phyloP scores from a whole-genome alignment of 129 eudicot species.

The Chrysanthemum lavandulifolium region DNA sequence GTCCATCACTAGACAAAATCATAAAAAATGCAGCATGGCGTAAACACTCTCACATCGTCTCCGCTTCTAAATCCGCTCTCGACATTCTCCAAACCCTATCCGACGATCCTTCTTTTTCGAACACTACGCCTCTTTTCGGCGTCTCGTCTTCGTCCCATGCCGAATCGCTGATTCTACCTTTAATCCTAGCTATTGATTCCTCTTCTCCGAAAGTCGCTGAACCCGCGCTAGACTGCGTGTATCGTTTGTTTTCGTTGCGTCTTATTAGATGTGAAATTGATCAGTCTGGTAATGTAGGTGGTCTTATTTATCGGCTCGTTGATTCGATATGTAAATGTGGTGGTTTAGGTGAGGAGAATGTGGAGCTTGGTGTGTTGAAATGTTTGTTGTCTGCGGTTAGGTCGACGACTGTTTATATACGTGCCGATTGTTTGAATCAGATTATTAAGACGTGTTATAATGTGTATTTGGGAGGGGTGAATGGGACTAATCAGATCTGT shows the following conservation, averaged over 20 bases:
- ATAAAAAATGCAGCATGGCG: slow-evolving; percentile 96
- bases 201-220: slow-evolving; percentile 76
- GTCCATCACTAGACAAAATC: slow-evolving; percentile 95
- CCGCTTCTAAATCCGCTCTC: slow-evolving; percentile 80
- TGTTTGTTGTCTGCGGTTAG: slow-evolving; percentile 74
- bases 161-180: slow-evolving; percentile 61
- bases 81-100: slow-evolving; percentile 68
- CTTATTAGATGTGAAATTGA: slow-evolving; percentile 70
- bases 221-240: slow-evolving; percentile 79
- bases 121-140: slow-evolving; percentile 62
- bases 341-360: slow-evolving; percentile 59
- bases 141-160: slow-evolving; percentile 48
- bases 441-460: slow-evolving; percentile 85
- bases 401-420: slow-evolving; percentile 46
- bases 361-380: slow-evolving; percentile 69
- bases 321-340: slow-evolving; percentile 82
- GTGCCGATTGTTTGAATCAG: slow-evolving; percentile 73
- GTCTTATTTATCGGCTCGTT: slow-evolving; percentile 42
- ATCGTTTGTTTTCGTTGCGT: slow-evolving; percentile 55
- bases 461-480: slow-evolving; percentile 84
- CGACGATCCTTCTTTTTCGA: slow-evolving; percentile 44
- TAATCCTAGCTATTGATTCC: slow-evolving; percentile 71
- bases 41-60: slow-evolving; percentile 81
- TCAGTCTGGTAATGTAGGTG: not conserved
- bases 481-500: slow-evolving; percentile 99